phyloP scores from a whole-genome alignment of 1,139 yeast genomes.

The Geotrichum aggregatum region DNA sequence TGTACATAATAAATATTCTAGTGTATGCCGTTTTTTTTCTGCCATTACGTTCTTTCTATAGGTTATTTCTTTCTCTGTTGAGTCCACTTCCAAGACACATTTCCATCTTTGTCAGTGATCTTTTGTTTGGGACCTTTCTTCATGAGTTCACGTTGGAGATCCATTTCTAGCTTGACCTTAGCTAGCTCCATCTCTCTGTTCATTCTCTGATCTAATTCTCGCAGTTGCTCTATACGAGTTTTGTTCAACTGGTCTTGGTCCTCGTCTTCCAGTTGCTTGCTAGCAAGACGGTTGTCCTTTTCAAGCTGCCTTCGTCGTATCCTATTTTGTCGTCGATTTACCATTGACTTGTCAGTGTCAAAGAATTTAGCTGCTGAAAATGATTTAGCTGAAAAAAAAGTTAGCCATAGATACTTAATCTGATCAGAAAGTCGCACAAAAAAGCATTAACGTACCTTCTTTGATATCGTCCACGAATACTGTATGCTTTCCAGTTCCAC shows the following conservation, averaged over 20 bases:
- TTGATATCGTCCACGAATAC: constrained; percentile 70
- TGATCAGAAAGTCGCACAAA: too few species aligned
- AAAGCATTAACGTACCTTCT: constrained; percentile 30
- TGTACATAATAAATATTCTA: constrained; percentile 12
- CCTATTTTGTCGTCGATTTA: constrained; percentile 69
- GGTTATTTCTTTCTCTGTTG: constrained; percentile 18
- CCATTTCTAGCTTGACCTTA: constrained; percentile 68
- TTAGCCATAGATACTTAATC: too few species aligned
- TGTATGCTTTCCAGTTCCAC: constrained; percentile 58
- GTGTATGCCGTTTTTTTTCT: constrained; percentile 1
- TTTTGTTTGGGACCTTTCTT: constrained; percentile 85
- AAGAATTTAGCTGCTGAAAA: constrained; percentile 66
- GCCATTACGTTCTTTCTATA: neutral
- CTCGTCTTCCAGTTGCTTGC: constrained; percentile 35
- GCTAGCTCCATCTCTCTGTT: constrained; percentile 64
- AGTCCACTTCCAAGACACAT: constrained; percentile 18
- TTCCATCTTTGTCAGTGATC: constrained; percentile 57
- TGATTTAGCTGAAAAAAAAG: constrained; percentile 39
- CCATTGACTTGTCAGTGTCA: constrained; percentile 62
- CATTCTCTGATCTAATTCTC: constrained; percentile 45
- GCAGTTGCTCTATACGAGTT: constrained; percentile 57
- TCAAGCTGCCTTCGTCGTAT: constrained; percentile 59
- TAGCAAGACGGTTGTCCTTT: constrained; percentile 18
- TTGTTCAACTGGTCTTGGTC: constrained; percentile 37
- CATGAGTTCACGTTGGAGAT: constrained; percentile 78